These are phyloP conservation scores for Kwoniella shandongensis DNA, from an alignment of 768 basidiomycete species.

Conservation along the genomic window DNA sequence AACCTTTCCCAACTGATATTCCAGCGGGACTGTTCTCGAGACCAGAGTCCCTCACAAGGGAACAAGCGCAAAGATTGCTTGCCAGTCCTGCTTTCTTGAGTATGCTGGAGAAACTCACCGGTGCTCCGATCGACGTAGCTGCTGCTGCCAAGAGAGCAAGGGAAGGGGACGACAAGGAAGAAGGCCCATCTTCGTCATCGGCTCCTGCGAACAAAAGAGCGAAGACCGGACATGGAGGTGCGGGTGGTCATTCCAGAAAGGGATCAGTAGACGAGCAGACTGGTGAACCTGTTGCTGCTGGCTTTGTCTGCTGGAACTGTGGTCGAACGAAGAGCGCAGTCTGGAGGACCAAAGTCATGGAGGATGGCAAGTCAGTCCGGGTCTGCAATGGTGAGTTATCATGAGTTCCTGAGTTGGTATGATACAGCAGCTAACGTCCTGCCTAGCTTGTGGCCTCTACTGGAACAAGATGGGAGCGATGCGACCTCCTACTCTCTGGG, in stretches of 20 bases:
- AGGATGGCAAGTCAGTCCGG: slow-evolving; percentile 37
- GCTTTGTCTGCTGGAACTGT: slow-evolving; percentile 46
- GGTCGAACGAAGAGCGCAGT: slow-evolving; percentile 48
- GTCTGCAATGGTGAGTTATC: slow-evolving; percentile 50
- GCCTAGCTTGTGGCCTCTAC: slow-evolving; percentile 50
- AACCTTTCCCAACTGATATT: slow-evolving; percentile 32
- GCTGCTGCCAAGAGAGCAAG: slow-evolving; percentile 19
- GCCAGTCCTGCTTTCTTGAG: slow-evolving; percentile 40
- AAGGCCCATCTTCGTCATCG: slow-evolving; percentile 5
- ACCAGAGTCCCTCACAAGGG: slow-evolving; percentile 38
- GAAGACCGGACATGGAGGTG: slow-evolving; percentile 7
- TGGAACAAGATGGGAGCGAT: slow-evolving; percentile 47
- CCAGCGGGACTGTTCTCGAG: slow-evolving; percentile 37
- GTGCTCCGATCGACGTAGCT: slow-evolving; percentile 17
- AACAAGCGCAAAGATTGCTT: slow-evolving; percentile 41
- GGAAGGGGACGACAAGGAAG: slow-evolving; percentile 22
- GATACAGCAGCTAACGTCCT: neutral
- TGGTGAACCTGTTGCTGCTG: slow-evolving; percentile 1
- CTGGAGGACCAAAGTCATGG: slow-evolving; percentile 47
- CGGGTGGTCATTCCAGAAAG: slow-evolving; percentile 10
- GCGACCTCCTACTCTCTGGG: slow-evolving; percentile 49
- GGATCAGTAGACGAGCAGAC: slow-evolving; percentile 14
- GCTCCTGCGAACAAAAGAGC: slow-evolving; percentile 5
- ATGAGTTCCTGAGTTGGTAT: neutral
- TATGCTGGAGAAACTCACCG: slow-evolving; percentile 38